Conservation (phyloP, 352 stramenopile genomes). For the Phytophthora kernoviae region DNA sequence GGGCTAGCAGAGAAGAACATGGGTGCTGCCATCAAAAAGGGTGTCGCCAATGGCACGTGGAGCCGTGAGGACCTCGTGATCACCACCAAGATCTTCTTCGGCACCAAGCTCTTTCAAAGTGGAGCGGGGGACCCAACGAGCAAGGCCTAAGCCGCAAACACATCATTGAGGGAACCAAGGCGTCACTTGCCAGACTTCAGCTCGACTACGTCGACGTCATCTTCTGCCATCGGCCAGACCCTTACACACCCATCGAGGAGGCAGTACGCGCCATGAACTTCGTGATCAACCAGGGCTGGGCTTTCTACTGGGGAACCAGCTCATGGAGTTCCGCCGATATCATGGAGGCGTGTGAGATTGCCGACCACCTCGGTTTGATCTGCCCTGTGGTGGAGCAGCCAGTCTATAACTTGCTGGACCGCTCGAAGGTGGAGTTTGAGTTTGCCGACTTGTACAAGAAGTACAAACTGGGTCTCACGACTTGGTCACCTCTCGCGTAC, state of each 20-base stretch:
- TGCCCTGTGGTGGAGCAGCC: constrained; percentile 52
- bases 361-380: constrained; percentile 35
- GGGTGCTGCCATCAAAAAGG: constrained; percentile 39
- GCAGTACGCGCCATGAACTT: too few species aligned
- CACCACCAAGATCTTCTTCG: constrained; percentile 9
- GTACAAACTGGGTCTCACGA: too few species aligned
- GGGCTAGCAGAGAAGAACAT: constrained; percentile 36
- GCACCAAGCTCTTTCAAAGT: too few species aligned
- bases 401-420: constrained; percentile 64
- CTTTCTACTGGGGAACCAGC: too few species aligned
- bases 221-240: constrained; percentile 44
- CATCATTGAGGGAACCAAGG: too few species aligned
- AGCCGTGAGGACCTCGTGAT: too few species aligned
- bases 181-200: constrained; percentile 40
- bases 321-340: constrained; percentile 56
- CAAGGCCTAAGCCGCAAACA: constrained; percentile 46
- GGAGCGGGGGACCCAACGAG: constrained; percentile 32
- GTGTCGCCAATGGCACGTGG: too few species aligned
- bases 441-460: constrained; percentile 16
- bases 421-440: constrained; percentile 58
- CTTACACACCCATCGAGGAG: constrained; percentile 45
- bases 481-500: constrained; percentile 28
- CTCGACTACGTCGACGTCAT: constrained; percentile 43
- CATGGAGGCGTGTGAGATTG: constrained; percentile 38
- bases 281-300: too few species aligned